These are phyloP conservation scores for Arthrocladium fulminans DNA, from an alignment of 2,329 filamentous ascomycete genomes.

Conservation along the genomic window DNA sequence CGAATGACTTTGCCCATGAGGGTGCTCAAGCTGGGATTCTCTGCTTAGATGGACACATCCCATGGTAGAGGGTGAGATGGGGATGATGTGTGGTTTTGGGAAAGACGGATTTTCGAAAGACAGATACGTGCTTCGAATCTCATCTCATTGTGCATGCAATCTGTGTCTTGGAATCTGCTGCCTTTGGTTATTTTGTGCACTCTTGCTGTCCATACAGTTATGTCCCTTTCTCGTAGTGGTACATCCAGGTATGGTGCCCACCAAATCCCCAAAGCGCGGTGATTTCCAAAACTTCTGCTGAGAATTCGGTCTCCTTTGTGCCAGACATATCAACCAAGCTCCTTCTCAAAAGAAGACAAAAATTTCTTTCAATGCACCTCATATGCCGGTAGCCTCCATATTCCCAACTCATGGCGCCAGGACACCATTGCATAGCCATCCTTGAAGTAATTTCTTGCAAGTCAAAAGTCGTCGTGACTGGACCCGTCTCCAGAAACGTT, in stretches of 20 bases:
- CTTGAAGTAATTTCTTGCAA: neutral
- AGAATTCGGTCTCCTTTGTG: neutral
- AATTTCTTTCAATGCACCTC: neutral
- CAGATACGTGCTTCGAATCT: neutral
- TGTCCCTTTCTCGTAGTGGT: neutral
- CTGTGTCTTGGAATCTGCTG: neutral
- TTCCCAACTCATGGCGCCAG: neutral
- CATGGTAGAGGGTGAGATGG: no score
- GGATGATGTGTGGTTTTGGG: no score
- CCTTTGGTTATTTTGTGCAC: neutral
- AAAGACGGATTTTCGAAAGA: no score
- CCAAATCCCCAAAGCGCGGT: neutral
- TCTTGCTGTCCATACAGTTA: neutral
- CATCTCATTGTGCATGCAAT: neutral
- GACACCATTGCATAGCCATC: neutral
- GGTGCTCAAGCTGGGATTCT: no score
- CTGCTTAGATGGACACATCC: no score
- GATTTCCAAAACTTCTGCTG: neutral
- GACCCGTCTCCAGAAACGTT: neutral
- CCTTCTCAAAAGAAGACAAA: neutral
- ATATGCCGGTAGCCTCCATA: neutral
- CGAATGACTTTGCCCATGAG: no score
- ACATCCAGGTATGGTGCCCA: neutral
- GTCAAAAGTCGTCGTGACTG: neutral
- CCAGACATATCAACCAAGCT: neutral